A percentile compares a stretch with the other conserved stretches of the same genome.
These are phyloP conservation scores for Rubus idaeus DNA, from an alignment of 306 rosid genomes.

Conservation along the genomic window DNA sequence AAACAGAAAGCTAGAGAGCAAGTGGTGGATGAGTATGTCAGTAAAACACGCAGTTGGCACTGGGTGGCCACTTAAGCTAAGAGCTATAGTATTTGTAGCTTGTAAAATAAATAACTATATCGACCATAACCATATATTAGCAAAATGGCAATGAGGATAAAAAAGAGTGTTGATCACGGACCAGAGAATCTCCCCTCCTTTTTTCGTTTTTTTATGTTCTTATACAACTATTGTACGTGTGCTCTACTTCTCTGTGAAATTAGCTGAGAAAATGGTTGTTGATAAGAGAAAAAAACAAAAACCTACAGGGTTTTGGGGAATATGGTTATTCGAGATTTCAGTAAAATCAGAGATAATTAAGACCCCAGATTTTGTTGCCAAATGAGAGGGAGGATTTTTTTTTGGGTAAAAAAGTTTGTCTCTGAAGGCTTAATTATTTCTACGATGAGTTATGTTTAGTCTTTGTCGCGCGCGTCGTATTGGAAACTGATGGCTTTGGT, in stretches of 20 bases:
- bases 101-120: background rate
- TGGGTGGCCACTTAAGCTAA: conserved; percentile 1
- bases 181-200: conserved; percentile 39
- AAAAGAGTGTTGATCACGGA: conserved; percentile 50
- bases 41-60: conserved; percentile 44
- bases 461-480: background rate
- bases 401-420: background rate
- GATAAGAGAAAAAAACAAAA: background rate
- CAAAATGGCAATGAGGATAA: background rate
- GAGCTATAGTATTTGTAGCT: background rate
- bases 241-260: background rate
- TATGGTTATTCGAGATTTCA: background rate
- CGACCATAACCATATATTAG: conserved; percentile 8
- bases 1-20: conserved; percentile 2
- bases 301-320: background rate
- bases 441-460: background rate
- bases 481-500: background rate
- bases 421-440: background rate
- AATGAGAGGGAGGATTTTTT: background rate
- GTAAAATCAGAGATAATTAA: background rate
- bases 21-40: conserved; percentile 29
- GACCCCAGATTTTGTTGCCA: conserved; percentile 2
- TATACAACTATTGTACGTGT: background rate
- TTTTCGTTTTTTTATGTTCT: background rate
- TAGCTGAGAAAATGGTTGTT: background rate